These are phyloP conservation scores for Orychophragmus violaceus DNA, from an alignment of 345 rosid genomes.

Conservation along the genomic window DNA sequence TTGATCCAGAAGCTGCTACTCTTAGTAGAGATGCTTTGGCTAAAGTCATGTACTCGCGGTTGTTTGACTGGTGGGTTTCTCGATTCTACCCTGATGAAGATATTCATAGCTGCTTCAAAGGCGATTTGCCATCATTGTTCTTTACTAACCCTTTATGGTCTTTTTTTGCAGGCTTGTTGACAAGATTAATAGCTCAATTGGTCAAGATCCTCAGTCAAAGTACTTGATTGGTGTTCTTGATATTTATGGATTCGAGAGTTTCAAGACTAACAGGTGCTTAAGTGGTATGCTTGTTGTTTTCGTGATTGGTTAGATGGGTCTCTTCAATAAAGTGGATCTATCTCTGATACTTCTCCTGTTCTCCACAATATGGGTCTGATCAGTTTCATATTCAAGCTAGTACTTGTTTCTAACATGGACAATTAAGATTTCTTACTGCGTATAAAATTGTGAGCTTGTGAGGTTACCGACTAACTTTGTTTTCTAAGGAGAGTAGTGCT, in stretches of 20 bases:
- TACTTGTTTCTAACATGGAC: conserved; percentile 1
- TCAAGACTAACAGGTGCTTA: conserved; percentile 99
- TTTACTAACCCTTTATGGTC: conserved; percentile 12
- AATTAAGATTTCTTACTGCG: neutral
- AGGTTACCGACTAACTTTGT: neutral
- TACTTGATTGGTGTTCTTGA: conserved; percentile 93
- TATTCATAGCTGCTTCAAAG: neutral
- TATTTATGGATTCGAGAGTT: conserved; percentile 99
- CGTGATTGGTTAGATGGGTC: conserved; percentile 32
- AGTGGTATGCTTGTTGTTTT: conserved; percentile 55
- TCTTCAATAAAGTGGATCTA: neutral
- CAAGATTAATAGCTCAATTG: conserved; percentile 83
- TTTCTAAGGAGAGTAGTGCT: conserved; percentile 1
- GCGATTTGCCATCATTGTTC: neutral
- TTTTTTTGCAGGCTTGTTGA: conserved; percentile 87
- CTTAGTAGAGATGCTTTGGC: conserved; percentile 95
- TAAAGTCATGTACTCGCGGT: conserved; percentile 82
- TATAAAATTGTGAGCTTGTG: neutral
- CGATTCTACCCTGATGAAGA: conserved; percentile 11
- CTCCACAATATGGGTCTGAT: conserved; percentile 4
- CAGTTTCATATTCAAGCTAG: conserved; percentile 14
- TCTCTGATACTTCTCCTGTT: neutral
- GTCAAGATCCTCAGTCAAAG: conserved; percentile 90
- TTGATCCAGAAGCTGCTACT: conserved; percentile 89
- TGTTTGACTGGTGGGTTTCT: conserved; percentile 87